Percentiles rank a stretch among this genome's conserved stretches.
Evolutionary conservation across 768 basidiomycete genomes (phyloP).

Genomic region (Coprinopsis cinerea): DNA sequence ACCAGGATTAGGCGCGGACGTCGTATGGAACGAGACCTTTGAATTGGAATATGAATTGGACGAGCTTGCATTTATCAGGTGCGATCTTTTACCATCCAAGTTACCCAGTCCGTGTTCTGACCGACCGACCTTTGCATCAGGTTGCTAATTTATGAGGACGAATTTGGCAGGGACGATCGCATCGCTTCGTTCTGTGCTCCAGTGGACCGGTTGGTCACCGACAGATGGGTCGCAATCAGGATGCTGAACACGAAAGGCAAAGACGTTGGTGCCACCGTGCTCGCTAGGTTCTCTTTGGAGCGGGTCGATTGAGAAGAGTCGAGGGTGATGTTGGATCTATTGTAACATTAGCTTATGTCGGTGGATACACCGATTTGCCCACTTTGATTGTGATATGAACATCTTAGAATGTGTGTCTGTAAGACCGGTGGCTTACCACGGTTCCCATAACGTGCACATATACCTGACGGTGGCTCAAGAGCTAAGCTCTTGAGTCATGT

Average conservation of each 20-base stretch:
- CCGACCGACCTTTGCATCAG: slow-evolving; percentile 16
- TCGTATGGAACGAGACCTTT: slow-evolving; percentile 37
- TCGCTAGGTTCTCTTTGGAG: slow-evolving; percentile 29
- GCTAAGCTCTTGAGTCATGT: too few species aligned
- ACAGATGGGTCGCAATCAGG: slow-evolving; percentile 40
- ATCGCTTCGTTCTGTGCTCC: slow-evolving; percentile 52
- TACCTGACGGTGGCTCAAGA: too few species aligned
- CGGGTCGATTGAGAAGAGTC: background rate
- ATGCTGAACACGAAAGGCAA: slow-evolving; percentile 49
- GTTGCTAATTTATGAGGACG: slow-evolving; percentile 33
- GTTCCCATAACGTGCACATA: too few species aligned
- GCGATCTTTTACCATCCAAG: background rate
- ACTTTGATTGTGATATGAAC: too few species aligned
- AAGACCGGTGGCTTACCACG: too few species aligned
- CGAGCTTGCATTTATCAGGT: slow-evolving; percentile 50
- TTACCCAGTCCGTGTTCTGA: background rate
- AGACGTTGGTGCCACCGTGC: slow-evolving; percentile 33
- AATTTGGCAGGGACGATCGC: slow-evolving; percentile 37
- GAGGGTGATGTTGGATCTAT: background rate
- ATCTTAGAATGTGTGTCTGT: too few species aligned
- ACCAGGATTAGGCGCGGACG: slow-evolving; percentile 29
- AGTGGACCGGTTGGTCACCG: slow-evolving; percentile 38
- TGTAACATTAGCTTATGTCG: too few species aligned
- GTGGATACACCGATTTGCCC: too few species aligned
- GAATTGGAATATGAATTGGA: slow-evolving; percentile 48